Conservation (phyloP, 2,329 filamentous ascomycete genomes). For the Apiospora sp. region DNA sequence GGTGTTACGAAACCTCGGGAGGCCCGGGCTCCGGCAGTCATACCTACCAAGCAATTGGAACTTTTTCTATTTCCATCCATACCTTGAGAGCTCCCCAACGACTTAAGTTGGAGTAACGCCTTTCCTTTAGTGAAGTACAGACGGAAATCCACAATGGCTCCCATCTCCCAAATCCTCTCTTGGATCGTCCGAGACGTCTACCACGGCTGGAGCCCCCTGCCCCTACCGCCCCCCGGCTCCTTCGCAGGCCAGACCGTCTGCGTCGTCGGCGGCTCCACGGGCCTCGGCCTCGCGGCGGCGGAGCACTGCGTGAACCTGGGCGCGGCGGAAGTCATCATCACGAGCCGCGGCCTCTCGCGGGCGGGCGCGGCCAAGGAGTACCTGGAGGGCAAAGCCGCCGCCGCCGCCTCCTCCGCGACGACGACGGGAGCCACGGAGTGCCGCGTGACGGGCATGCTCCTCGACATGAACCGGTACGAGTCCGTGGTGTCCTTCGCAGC, state of each 20-base stretch:
- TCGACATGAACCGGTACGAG: constrained; percentile 4
- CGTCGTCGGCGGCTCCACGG: constrained; percentile 14
- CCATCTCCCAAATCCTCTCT: neutral
- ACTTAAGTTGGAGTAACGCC: neutral
- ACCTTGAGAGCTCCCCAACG: no score
- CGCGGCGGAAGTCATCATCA: constrained; percentile 23
- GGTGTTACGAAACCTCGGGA: neutral
- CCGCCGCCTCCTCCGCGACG: neutral
- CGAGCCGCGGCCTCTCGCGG: neutral
- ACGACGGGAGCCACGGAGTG: neutral
- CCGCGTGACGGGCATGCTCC: neutral
- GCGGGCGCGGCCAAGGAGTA: neutral
- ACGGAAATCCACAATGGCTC: neutral
- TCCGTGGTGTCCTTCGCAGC: neutral
- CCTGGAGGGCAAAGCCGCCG: neutral
- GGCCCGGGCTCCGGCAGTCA: neutral
- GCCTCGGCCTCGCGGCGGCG: constrained; percentile 22
- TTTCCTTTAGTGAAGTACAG: neutral
- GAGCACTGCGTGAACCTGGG: constrained; percentile 24
- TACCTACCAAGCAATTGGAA: neutral
- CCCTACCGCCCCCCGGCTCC: neutral
- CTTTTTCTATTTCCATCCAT: no score
- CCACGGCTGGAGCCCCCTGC: neutral
- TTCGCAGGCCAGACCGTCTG: constrained; percentile 21
- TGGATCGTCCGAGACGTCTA: neutral